Evolutionary conservation across 2,329 filamentous ascomycete species (phyloP), one percentile per base, ranked within the genome.

Genomic region (Sarocladium oryzae): DNA sequence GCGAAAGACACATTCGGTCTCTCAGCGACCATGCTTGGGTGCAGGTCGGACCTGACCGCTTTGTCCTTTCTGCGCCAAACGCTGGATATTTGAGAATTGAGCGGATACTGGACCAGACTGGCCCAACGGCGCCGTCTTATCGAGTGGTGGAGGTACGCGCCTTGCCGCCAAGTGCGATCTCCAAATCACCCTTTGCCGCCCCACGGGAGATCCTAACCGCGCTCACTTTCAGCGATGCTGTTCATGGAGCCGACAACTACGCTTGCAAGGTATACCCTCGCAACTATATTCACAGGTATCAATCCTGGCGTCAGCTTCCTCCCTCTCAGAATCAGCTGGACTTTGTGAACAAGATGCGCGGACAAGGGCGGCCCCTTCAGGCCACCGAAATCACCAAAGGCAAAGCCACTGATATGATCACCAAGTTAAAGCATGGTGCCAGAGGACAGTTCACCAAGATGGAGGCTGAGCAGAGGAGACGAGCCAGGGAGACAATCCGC

Each of bases 351-450:
- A 86, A 82, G 60, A 61, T 84, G 3, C 74, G 84, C 8, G 68
- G 68, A 1, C 69, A 77, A 50, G 55, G 57, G 73, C 70, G 82
- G 24, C 70, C 77, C 50, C 62, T 90, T 49, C 75, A 70, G 1
- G 58, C 68, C 0, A 68, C 70, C 0, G 76, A 83, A 24, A 60
- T 95, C 53, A 90, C 79, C 13, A 93, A 91, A 62, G 92, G 92
- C 7, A 82, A 82, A 63, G 91, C 90, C 4, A 78, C 78, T 4
- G 91, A 96, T 64, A 91, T 95, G 86, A 95, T 97, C 56, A 95
- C 89, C 7, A 95, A 95, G 67, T 63, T 96, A 55, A 92, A 86
- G 65, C 87, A 93, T 63, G 92, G 92, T 1, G 89, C 88, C 1
- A 80, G 73, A 66, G 87, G 69, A 55, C 81, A 70, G 70, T 89